phyloP scores from a whole-genome alignment of 2,329 filamentous ascomycete genomes.

The Botrytis cinerea region DNA sequence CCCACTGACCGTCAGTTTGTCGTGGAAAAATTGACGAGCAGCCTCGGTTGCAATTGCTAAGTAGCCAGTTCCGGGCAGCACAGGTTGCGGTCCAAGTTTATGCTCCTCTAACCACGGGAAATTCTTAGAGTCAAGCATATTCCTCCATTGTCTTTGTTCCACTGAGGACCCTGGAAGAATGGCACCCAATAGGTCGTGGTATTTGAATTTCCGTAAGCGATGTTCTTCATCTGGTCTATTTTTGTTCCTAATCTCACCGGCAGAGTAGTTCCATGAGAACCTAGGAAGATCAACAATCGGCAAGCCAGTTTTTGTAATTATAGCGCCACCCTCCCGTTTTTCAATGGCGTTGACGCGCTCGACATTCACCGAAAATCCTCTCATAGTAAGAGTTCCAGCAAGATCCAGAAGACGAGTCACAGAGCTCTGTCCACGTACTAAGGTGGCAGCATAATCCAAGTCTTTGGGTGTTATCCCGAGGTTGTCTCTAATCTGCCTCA shows the following conservation, averaged over 20 bases:
- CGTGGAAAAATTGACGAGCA: slow-evolving; percentile 14
- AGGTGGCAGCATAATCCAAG: slow-evolving; percentile 40
- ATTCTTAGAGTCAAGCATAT: slow-evolving; percentile 25
- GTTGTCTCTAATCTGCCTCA: slow-evolving; percentile 24
- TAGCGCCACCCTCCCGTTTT: neutral
- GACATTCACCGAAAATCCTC: slow-evolving; percentile 21
- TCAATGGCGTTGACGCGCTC: slow-evolving; percentile 40
- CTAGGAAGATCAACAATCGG: slow-evolving; percentile 40
- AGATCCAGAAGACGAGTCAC: slow-evolving; percentile 20
- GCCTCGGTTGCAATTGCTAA: slow-evolving; percentile 37
- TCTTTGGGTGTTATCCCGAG: neutral
- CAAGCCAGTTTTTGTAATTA: neutral
- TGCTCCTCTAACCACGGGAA: slow-evolving; percentile 56
- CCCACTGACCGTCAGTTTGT: neutral
- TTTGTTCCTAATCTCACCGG: neutral
- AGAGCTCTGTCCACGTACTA: slow-evolving; percentile 22
- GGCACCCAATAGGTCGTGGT: slow-evolving; percentile 53
- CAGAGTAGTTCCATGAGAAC: slow-evolving; percentile 52
- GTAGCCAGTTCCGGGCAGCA: slow-evolving; percentile 49
- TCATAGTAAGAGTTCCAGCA: slow-evolving; percentile 25
- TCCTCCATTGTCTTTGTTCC: slow-evolving; percentile 29
- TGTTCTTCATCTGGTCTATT: slow-evolving; percentile 49
- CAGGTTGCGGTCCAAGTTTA: slow-evolving; percentile 51
- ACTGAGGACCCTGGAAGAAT: slow-evolving; percentile 42
- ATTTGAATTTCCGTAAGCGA: slow-evolving; percentile 50